Base-by-base conservation (phyloP, 768 basidiomycete genomes). In the Xerocomellus intermedius region DNA sequence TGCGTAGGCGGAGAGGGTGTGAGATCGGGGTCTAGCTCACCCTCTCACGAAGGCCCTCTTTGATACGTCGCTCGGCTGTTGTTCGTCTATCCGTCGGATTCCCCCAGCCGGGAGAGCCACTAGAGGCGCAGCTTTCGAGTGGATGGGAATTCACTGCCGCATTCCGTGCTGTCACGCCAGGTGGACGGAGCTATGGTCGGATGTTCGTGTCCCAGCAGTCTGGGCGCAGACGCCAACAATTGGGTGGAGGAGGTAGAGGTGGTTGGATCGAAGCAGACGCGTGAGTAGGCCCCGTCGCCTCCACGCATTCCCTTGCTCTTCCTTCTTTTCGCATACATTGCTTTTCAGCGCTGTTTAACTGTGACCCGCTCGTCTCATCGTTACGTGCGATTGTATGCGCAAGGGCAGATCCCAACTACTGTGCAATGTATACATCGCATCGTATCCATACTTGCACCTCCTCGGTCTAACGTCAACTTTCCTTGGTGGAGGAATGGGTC, bases 51-150 rank as follows among this genome's bases (percentile, higher is more conserved):
- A 8, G 65, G 70, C 1, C 48, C 63, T 0, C 63, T 63, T 72
- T 69, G n/a, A 62, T 68, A 68, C 33, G 66, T 68, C 16, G 65
- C 68, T 4, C 66, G 65, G 17, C 67, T 65, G 3, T 41, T 68
- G 44, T 68, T 68, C 44, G 65, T 68, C 4, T 68, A 68, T 21
- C 68, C 65, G 7, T 69, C 12, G 67, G 68, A 10, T 35, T 68
- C n/a, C 70, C 68, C 21, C 66, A 71, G 33, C 59, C 66, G 0
- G 69, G 69, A 2, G 65, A 64, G 9, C 56, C 66, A 0, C 44
- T 58, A 1, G 62, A 68, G 3, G 54, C 67, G 0, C 57, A 65
- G 19, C 4, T 43, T n/a, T 65, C 64, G 8, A 60, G 19, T 68
- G 66, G 3, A 64, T 69, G 17, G 69, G 12, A 60, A 64, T 35